Percentiles rank a stretch among this genome's conserved stretches.
Evolutionary conservation across 1,284 basidiomycete genomes (phyloP).

Genomic region (Gastroboletus turbinatus): DNA sequence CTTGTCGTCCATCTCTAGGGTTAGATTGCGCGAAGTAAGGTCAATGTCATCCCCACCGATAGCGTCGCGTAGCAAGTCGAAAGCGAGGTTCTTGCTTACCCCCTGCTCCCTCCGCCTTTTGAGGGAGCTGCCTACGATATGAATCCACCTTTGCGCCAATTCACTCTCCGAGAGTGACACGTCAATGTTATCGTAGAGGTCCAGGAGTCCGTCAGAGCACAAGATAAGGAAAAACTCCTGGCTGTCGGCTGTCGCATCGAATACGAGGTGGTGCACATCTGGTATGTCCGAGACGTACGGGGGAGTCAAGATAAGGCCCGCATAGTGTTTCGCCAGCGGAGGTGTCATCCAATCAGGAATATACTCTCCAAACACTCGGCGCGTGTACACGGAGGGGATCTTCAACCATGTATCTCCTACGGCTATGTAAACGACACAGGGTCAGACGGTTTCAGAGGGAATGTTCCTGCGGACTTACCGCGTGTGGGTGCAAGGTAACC

Average conservation of each 20-base stretch:
- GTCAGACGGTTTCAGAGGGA: slow-evolving; percentile 16
- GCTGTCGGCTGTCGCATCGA: slow-evolving; percentile 24
- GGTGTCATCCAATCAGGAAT: slow-evolving; percentile 49
- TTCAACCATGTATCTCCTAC: slow-evolving; percentile 66
- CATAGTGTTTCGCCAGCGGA: slow-evolving; percentile 39
- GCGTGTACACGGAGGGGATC: slow-evolving; percentile 55
- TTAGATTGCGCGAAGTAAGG: slow-evolving; percentile 55
- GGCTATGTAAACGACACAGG: slow-evolving; percentile 40
- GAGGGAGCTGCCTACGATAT: slow-evolving; percentile 34
- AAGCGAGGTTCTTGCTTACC: slow-evolving; percentile 42
- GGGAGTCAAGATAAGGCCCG: slow-evolving; percentile 51
- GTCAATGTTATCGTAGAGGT: slow-evolving; percentile 46
- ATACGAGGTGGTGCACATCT: slow-evolving; percentile 46
- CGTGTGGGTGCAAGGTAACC: slow-evolving; percentile 67
- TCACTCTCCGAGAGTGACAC: slow-evolving; percentile 35
- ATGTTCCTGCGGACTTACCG: slow-evolving; percentile 40
- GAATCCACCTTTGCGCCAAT: slow-evolving; percentile 44
- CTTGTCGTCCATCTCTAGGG: slow-evolving; percentile 59
- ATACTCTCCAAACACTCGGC: slow-evolving; percentile 49
- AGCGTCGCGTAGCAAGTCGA: slow-evolving; percentile 53
- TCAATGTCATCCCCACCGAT: slow-evolving; percentile 54
- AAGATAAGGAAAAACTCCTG: slow-evolving; percentile 43
- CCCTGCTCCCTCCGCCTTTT: slow-evolving; percentile 17
- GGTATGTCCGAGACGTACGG: slow-evolving; percentile 58
- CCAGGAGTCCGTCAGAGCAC: slow-evolving; percentile 58